Conservation (phyloP, 1,284 basidiomycete genomes). For the Schizopora paradoxa region DNA sequence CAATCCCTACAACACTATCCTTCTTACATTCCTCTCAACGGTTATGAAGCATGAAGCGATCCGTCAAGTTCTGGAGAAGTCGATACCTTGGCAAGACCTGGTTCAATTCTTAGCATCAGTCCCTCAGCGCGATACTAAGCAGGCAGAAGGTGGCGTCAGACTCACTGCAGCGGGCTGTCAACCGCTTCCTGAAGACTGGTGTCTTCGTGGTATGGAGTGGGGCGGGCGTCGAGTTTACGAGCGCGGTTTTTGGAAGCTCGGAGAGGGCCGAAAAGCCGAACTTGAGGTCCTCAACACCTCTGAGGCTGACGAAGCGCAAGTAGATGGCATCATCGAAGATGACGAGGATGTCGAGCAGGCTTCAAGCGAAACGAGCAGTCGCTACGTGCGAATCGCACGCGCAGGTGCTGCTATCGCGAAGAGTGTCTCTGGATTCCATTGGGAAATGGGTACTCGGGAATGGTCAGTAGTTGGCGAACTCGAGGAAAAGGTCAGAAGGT, state of each 20-base stretch:
- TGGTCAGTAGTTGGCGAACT: conserved; percentile 70
- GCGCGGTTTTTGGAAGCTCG: conserved; percentile 83
- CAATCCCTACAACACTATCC: conserved; percentile 83
- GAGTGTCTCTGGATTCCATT: conserved; percentile 72
- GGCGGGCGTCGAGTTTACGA: conserved; percentile 84
- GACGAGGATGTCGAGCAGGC: conserved; percentile 51
- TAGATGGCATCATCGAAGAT: conserved; percentile 78
- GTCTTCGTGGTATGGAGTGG: conserved; percentile 93
- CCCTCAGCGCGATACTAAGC: conserved; percentile 46
- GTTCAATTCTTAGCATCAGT: conserved; percentile 61
- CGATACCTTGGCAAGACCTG: conserved; percentile 83
- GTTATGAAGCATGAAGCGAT: conserved; percentile 61
- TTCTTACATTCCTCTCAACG: conserved; percentile 86
- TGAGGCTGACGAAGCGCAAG: conserved; percentile 41
- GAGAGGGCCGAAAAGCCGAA: conserved; percentile 64
- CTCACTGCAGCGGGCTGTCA: conserved; percentile 58
- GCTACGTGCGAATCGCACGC: conserved; percentile 76
- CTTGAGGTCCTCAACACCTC: conserved; percentile 76
- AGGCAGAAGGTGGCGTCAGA: conserved; percentile 38
- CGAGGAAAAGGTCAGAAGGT: conserved; percentile 61
- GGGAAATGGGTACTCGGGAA: conserved; percentile 52
- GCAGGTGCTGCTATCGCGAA: conserved; percentile 66
- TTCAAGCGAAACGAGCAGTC: conserved; percentile 33
- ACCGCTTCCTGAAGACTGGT: conserved; percentile 93
- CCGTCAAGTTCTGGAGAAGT: conserved; percentile 60